Base-by-base conservation (phyloP, 2,329 filamentous ascomycete species). In the Aspergillus sp. region DNA sequence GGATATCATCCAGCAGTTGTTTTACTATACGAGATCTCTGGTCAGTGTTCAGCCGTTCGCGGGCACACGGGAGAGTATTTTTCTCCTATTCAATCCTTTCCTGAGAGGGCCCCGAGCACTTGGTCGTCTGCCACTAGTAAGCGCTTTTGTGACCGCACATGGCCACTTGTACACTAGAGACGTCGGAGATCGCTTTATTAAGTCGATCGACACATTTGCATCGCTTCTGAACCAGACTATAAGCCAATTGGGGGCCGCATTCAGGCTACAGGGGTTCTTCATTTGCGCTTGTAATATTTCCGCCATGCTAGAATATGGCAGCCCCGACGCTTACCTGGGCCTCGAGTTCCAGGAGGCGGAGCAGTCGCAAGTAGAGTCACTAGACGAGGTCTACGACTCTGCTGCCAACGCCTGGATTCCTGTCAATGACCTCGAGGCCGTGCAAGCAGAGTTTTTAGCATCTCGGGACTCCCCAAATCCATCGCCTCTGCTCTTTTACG, bases 21-120 rank as follows among this genome's bases (percentile, higher is more conserved):
- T 84, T 66, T 83, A 84, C 61, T 88, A 88, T 65, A 80, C 80
- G 2, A 85, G 84, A 61, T 83, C 85, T 2, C 73, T 88, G 41
- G 81, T 82, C 23, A 83, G 80, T 64, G 76, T 83, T 3, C 77
- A 81, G 38, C 81, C 83, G 0, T 88, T 87, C 67, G 72, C 75
- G 2, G 84, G 82, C 68, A 82, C 86, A 15, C 76, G 80, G 13
- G 83, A 86, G 36, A 85, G 83, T 15, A 82, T 88, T 48, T 71
- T 81, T 44, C 83, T 83, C 1, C 71, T 87, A 2, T 82, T 87
- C 65, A 80, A 80, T 53, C 83, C 83, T 0, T 75, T 82, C 25
- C 71, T 85, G 42, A 73, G 78, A 39, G 73, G 75, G 5, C 67
- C 73, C 48, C 68, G 75, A 57, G 64, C 78, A 4, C 52, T 67